A percentile compares a stretch with the other conserved stretches of the same genome.
phyloP scores from a whole-genome alignment of 2,329 filamentous ascomycete species.

The Saccharata proteae region DNA sequence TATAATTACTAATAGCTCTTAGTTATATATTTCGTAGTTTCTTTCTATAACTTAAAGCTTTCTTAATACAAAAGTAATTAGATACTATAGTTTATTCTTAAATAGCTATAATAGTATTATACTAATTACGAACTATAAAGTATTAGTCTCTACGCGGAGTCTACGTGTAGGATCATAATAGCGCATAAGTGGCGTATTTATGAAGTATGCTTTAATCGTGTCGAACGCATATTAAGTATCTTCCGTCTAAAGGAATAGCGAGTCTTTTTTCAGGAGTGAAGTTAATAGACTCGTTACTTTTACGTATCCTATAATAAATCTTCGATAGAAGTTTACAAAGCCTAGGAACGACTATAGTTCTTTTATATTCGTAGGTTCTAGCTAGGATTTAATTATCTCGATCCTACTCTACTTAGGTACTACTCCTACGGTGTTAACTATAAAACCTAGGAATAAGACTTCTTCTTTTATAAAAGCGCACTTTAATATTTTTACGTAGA shows the following conservation, averaged over 20 bases:
- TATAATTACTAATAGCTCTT: slow-evolving; percentile 20
- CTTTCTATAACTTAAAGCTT: slow-evolving; percentile 12
- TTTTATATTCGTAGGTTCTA: neutral
- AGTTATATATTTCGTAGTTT: slow-evolving; percentile 20
- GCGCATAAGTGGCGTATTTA: neutral
- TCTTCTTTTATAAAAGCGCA: slow-evolving; percentile 3
- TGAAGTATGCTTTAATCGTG: neutral
- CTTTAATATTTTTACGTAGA: slow-evolving; percentile 7
- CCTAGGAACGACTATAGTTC: slow-evolving; percentile 13
- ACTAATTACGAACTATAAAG: neutral
- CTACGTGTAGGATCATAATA: neutral
- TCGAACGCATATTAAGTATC: neutral
- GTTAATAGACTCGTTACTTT: slow-evolving; percentile 9
- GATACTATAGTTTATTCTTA: neutral
- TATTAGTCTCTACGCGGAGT: neutral
- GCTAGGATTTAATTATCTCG: neutral
- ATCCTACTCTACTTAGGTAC: slow-evolving; percentile 1
- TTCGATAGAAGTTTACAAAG: slow-evolving; percentile 16
- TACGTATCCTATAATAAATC: slow-evolving; percentile 16
- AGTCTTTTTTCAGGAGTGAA: neutral
- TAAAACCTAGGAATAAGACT: slow-evolving; percentile 3
- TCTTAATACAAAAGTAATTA: slow-evolving; percentile 13
- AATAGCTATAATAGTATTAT: neutral
- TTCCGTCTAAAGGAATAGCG: neutral
- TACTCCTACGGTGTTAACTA: slow-evolving; percentile 1